phyloP scores from a whole-genome alignment of 2,329 filamentous ascomycete species.

The Coniella lustricola region DNA sequence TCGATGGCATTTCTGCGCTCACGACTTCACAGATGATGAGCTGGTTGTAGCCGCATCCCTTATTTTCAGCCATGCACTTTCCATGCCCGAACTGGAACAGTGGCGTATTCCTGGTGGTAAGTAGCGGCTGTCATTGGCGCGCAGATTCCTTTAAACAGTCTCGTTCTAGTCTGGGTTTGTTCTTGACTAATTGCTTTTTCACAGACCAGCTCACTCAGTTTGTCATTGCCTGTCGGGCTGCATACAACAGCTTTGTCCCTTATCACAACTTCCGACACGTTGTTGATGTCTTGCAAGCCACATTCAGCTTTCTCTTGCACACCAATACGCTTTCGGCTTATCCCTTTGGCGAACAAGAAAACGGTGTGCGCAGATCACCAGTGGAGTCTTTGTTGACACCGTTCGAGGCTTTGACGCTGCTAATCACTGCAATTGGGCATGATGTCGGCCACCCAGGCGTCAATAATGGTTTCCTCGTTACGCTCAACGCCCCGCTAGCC shows the following conservation, averaged over 20 bases:
- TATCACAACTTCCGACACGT: constrained; percentile 99
- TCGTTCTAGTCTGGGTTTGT: constrained; percentile 11
- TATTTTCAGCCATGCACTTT: constrained; percentile 85
- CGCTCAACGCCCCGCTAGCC: constrained; percentile 84
- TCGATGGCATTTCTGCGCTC: constrained; percentile 82
- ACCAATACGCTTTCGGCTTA: constrained; percentile 71
- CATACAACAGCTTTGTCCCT: constrained; percentile 94
- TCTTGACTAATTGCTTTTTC: constrained; percentile 32
- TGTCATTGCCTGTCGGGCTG: constrained; percentile 77
- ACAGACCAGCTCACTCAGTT: constrained; percentile 77
- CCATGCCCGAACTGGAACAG: constrained; percentile 69
- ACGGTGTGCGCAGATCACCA: constrained; percentile 43
- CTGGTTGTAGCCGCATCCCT: constrained; percentile 75
- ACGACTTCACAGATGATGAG: constrained; percentile 85
- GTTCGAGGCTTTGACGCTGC: constrained; percentile 79
- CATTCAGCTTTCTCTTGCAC: constrained; percentile 80
- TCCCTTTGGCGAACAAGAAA: constrained; percentile 28
- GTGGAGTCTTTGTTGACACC: constrained; percentile 73
- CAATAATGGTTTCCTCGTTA: constrained; percentile 93
- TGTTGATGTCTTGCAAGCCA: constrained; percentile 88
- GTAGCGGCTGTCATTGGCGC: constrained; percentile 25
- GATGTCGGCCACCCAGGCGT: constrained; percentile 97
- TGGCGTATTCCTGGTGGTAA: constrained; percentile 75
- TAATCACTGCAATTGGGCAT: constrained; percentile 95
- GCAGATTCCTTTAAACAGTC: too few species aligned